Evolutionary conservation across 2,329 filamentous ascomycete genomes (phyloP).

Genomic region (Coniella lustricola): DNA sequence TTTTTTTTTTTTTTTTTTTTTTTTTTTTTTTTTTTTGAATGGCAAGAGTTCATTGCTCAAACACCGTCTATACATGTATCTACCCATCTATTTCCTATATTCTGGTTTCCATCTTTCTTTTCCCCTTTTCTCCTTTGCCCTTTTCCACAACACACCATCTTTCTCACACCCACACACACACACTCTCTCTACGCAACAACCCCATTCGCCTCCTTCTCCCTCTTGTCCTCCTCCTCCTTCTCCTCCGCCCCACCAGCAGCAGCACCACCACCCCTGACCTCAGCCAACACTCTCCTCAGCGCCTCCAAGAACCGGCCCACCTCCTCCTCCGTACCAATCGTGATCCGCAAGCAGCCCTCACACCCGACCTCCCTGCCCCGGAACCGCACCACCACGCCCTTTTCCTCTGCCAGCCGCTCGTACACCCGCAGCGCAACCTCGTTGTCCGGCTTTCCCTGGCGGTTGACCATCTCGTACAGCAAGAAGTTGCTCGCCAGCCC

Average conservation of each 20-base stretch:
- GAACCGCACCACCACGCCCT: conserved; percentile 89
- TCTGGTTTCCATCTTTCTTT: too few species aligned
- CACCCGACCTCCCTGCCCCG: conserved; percentile 89
- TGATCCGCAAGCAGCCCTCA: conserved; percentile 80
- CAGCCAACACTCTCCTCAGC: conserved; percentile 44
- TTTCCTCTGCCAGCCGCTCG: conserved; percentile 73
- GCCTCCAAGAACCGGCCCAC: conserved; percentile 71
- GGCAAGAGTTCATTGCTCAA: neutral
- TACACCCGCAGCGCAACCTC: conserved; percentile 72
- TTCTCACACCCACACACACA: too few species aligned
- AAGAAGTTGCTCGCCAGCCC: conserved; percentile 82
- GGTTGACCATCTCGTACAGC: conserved; percentile 78
- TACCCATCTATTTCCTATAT: neutral
- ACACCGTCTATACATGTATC: neutral
- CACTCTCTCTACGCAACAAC: conserved; percentile 27
- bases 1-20: neutral
- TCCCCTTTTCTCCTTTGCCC: too few species aligned
- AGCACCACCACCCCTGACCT: conserved; percentile 32
- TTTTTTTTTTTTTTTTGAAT: too few species aligned
- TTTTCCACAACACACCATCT: too few species aligned
- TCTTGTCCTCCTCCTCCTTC: conserved; percentile 32
- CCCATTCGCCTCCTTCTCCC: conserved; percentile 28
- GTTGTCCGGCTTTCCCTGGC: conserved; percentile 69
- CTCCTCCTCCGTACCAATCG: conserved; percentile 83
- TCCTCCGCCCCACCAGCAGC: conserved; percentile 30